Conservation (phyloP, 331 rosid genomes). For the Quercus lobata region DNA sequence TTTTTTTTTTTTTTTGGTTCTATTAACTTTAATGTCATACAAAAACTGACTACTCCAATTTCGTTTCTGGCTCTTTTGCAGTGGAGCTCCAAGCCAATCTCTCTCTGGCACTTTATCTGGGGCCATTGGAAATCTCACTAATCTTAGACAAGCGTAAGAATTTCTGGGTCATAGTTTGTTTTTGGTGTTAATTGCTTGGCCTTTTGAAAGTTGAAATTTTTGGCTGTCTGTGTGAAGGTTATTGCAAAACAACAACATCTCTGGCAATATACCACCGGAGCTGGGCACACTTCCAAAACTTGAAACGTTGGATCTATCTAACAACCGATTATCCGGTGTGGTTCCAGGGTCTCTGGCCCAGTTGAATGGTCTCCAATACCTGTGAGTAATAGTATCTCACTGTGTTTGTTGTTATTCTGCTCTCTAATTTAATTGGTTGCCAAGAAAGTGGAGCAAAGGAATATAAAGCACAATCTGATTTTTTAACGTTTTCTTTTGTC, state of each 20-base stretch:
- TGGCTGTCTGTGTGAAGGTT: conserved; percentile 29
- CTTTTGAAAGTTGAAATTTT: not conserved
- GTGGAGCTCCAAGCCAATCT: conserved; percentile 96
- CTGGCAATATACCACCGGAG: conserved; percentile 73
- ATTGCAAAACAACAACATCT: conserved; percentile 87
- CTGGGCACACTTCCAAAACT: conserved; percentile 68
- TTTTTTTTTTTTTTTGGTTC: not conserved
- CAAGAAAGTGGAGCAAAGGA: conserved; percentile 24
- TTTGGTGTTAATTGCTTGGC: not conserved
- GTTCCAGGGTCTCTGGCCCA: conserved; percentile 66
- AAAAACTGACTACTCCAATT: not conserved
- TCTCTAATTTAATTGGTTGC: conserved; percentile 18
- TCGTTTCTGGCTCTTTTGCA: conserved; percentile 21
- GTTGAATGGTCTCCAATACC: conserved; percentile 60
- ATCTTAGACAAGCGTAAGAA: conserved; percentile 87
- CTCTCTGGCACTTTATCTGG: conserved; percentile 79
- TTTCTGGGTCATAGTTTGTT: too few relatives aligned
- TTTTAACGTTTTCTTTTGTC: not conserved
- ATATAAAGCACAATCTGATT: not conserved
- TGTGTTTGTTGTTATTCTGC: not conserved
- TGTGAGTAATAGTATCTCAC: conserved; percentile 52
- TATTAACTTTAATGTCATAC: not conserved
- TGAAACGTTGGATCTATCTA: conserved; percentile 89
- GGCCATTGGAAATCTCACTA: conserved; percentile 71
- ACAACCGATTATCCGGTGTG: conserved; percentile 60